phyloP scores from a whole-genome alignment of 2,329 filamentous ascomycete genomes.

The Coniochaeta prunicola region DNA sequence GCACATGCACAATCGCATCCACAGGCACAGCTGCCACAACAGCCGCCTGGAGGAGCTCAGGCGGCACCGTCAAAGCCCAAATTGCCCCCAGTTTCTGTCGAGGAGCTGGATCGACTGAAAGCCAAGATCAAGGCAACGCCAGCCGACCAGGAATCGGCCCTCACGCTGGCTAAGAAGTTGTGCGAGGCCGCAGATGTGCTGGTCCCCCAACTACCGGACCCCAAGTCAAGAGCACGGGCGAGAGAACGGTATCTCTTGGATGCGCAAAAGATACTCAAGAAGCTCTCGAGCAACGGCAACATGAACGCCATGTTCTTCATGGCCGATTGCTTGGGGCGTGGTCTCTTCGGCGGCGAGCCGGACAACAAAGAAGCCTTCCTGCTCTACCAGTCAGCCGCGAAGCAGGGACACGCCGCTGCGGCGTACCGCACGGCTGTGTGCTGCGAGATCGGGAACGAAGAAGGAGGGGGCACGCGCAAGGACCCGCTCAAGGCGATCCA shows the following conservation, averaged over 20 bases:
- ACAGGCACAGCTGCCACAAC: neutral
- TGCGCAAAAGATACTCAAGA: conserved; percentile 87
- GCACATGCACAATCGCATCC: conserved; percentile 14
- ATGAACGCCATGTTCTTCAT: conserved; percentile 88
- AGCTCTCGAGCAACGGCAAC: conserved; percentile 66
- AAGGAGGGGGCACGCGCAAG: conserved; percentile 84
- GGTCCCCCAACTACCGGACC: conserved; percentile 55
- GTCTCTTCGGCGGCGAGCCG: conserved; percentile 67
- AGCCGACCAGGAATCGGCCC: conserved; percentile 61
- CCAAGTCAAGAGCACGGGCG: conserved; percentile 64
- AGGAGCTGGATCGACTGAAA: conserved; percentile 71
- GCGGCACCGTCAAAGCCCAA: conserved; percentile 21
- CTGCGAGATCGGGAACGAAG: conserved; percentile 92
- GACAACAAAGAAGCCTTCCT: conserved; percentile 91
- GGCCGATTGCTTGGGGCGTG: conserved; percentile 82
- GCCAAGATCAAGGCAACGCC: conserved; percentile 63
- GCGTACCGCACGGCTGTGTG: conserved; percentile 95
- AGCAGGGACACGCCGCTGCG: conserved; percentile 75
- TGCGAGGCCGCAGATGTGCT: conserved; percentile 79
- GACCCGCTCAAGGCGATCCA: conserved; percentile 93
- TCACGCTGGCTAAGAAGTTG: conserved; percentile 73
- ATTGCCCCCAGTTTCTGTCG: conserved; percentile 59
- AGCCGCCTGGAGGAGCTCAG: conserved; percentile 16
- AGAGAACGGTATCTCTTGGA: conserved; percentile 81
- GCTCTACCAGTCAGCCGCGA: conserved; percentile 89